phyloP scores from a whole-genome alignment of 2,329 filamentous ascomycete species.

The Botrytis sinoallii region DNA sequence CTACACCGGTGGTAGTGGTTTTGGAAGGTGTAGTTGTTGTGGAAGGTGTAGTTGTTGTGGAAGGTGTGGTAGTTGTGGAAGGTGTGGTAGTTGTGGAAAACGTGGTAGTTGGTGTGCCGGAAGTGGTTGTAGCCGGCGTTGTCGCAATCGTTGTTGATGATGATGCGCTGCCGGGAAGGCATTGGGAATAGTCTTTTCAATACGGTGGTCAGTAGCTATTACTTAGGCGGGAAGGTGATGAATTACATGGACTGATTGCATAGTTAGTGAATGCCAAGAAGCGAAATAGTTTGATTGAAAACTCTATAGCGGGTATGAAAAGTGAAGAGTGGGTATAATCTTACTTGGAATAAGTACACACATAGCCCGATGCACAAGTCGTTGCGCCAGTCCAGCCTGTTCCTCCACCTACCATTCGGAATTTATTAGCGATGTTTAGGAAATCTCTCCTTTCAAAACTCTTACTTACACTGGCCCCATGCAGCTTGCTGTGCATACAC shows the following conservation, averaged over 20 bases:
- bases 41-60: constrained; percentile 29
- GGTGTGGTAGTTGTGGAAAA: constrained; percentile 29
- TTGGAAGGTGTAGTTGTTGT: constrained; percentile 29
- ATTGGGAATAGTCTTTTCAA: constrained; percentile 35
- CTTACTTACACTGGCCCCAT: constrained; percentile 23
- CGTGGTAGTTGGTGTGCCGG: constrained; percentile 30
- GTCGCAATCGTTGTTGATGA: constrained; percentile 22
- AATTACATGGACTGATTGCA: constrained; percentile 13
- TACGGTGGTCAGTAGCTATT: neutral
- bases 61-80: constrained; percentile 29
- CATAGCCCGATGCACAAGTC: constrained; percentile 31
- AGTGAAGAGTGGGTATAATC: neutral
- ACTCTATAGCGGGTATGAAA: neutral
- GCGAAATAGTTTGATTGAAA: neutral
- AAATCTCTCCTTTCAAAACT: neutral
- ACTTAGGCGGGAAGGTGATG: constrained; percentile 30
- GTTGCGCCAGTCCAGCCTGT: constrained; percentile 29
- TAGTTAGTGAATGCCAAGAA: neutral
- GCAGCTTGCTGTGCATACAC: constrained; percentile 27
- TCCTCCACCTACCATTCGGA: constrained; percentile 28
- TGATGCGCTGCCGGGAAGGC: constrained; percentile 39
- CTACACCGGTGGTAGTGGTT: constrained; percentile 1
- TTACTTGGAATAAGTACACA: constrained; percentile 34
- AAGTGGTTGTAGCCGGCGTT: constrained; percentile 14
- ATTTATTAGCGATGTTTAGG: neutral